phyloP scores from a whole-genome alignment of 2,329 filamentous ascomycete species.

The Blumeria graminis region DNA sequence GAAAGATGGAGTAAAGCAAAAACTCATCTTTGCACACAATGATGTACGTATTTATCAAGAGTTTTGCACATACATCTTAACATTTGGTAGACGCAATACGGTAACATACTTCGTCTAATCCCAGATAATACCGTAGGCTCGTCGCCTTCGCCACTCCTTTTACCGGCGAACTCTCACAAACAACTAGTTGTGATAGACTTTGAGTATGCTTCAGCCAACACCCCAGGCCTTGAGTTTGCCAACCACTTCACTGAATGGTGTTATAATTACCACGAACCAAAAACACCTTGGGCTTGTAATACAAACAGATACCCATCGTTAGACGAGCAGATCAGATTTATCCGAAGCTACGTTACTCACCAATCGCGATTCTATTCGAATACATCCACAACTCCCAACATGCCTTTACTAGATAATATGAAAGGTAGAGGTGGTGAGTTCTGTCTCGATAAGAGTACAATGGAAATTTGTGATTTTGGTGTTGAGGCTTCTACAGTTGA shows the following conservation, averaged over 20 bases:
- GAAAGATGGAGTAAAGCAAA: constrained; percentile 38
- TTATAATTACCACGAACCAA: constrained; percentile 78
- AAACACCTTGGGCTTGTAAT: constrained; percentile 41
- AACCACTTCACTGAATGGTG: constrained; percentile 98
- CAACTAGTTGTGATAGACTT: constrained; percentile 96
- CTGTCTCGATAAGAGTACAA: constrained; percentile 54
- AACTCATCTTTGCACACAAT: constrained; percentile 87
- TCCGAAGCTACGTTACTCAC: constrained; percentile 71
- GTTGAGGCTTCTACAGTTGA: constrained; percentile 8
- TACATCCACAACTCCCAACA: constrained; percentile 16
- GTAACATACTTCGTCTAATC: constrained; percentile 65
- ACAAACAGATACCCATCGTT: constrained; percentile 46
- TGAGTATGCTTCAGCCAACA: constrained; percentile 82
- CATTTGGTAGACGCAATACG: constrained; percentile 63
- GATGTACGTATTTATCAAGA: constrained; percentile 36
- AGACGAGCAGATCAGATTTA: constrained; percentile 65
- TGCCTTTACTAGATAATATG: constrained; percentile 9
- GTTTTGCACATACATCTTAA: constrained; percentile 2
- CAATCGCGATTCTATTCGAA: constrained; percentile 37
- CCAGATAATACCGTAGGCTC: constrained; percentile 26
- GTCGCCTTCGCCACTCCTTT: constrained; percentile 49
- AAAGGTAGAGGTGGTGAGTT: constrained; percentile 23
- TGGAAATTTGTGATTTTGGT: constrained; percentile 25
- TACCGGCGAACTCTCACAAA: constrained; percentile 83
- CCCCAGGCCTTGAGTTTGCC: constrained; percentile 70